These are phyloP conservation scores for Salix purpurea DNA, from an alignment of 345 rosid species.

Conservation along the genomic window DNA sequence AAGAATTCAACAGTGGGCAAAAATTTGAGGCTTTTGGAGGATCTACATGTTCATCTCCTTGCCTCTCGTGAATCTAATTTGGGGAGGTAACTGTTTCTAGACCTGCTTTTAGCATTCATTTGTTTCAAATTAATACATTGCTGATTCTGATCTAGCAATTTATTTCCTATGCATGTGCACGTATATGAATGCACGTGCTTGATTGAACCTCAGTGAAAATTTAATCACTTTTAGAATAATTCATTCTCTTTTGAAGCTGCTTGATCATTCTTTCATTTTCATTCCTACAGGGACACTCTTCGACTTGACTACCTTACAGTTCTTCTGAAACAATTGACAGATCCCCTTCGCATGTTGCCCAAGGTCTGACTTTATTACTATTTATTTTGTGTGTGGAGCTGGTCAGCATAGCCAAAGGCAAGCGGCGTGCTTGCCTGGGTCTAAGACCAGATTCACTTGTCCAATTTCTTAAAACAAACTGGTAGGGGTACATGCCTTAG, in stretches of 20 bases:
- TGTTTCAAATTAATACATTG: neutral
- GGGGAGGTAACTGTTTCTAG: constrained; percentile 53
- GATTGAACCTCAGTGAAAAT: neutral
- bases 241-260: constrained; percentile 5
- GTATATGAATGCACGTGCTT: neutral
- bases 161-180: too few species aligned
- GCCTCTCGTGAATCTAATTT: constrained; percentile 80
- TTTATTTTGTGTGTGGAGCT: neutral
- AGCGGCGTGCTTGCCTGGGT: neutral
- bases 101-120: neutral
- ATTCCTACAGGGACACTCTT: constrained; percentile 56
- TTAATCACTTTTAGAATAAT: neutral
- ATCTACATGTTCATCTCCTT: constrained; percentile 87
- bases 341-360: constrained; percentile 69
- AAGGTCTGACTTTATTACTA: constrained; percentile 48
- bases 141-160: too few species aligned
- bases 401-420: neutral
- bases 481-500: neutral
- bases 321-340: constrained; percentile 64
- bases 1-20: constrained; percentile 85
- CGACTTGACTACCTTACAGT: constrained; percentile 72
- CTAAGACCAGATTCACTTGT: neutral
- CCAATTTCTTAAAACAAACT: neutral
- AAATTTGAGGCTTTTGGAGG: constrained; percentile 82
- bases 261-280: constrained; percentile 11